Evolutionary conservation across 371 early-diverging fungal genomes (phyloP), one percentile per base, ranked within the genome.

Genomic region (Apophysomyces variabilis): DNA sequence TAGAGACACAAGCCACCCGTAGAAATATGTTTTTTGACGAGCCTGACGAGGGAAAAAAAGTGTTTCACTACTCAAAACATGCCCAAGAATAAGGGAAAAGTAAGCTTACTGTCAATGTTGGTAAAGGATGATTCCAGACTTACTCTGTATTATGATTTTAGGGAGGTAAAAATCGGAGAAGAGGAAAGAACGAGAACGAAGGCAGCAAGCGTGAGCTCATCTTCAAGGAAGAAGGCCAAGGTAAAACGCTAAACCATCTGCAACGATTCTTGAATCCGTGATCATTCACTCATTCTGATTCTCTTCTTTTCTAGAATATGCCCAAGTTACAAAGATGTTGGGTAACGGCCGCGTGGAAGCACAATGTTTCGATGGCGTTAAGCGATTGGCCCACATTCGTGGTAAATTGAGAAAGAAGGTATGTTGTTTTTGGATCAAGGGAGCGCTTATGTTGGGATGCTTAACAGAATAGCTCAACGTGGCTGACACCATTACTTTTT

Each of bases 361-460:
- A 35, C 90, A 90, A 68, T 96, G 99, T 80, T 91, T 93, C 69
- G 99, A 99, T 81, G 96, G 96, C 60, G 86, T 87, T 41, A 95
- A 90, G 79, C 90, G 99, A 58, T 79, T 95, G 75, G 99, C 95
- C 64, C 96, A 95, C 69, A 95, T 99, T 80, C 93, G 99, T 68
- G 99, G 99, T 64, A 95, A 93, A 74, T 91, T 99, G 90, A 89
- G 97, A 74, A 99, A 98, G 86, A 95, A 96, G 88, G 95, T 95
- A 68, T 12, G 58, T 21, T 9, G 18, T n/a, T 18, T 26, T 26
- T 26, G 32, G 0, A 26, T 1, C 32, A 3, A 26, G 32, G 32
- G 32, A 26, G 32, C 3, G 3, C 32, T 26, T 26, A 26, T 26
- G 32, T 1, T 26, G 32, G 32, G 32, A 26, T 26, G 32, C 32